Base-by-base conservation (phyloP, 352 stramenopile genomes). In the Peronospora tabacina region DNA sequence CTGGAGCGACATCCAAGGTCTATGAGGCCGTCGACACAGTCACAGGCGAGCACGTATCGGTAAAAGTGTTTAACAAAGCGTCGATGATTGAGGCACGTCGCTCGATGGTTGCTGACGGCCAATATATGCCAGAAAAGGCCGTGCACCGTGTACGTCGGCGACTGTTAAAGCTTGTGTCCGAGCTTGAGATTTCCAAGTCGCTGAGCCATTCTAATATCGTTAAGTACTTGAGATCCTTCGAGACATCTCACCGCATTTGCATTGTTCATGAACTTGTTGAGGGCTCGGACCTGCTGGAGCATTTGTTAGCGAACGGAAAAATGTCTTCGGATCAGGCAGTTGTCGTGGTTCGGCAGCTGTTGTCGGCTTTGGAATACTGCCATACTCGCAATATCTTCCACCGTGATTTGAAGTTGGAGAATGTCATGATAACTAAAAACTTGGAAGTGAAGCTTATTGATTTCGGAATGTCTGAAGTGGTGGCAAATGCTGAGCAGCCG, bases 321-420 rank as follows among this genome's bases (percentile, higher is more conserved):
- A 88, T 90, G 78, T 39, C 66, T 7, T 78, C 91, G 32, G 24
- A 63, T n/a, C 49, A 73, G 15, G 80, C 69, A 4, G 63, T 70
- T 35, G 49, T 66, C 15, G 72, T 89, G 9, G 84, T 87, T 41
- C 39, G 49, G 10, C 86, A 97, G 72, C 83, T 98, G 66, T 72
- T 97, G 36, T 89, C 79, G n/a, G 83, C 87, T 26, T 68, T 98
- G n/a, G 70, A 86, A 35, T 96, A 97, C 59, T 94, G 95, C 55
- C 90, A 97, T 61, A 76, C 70, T 2, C 59, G 73, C 43, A 76
- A 91, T 56, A 85, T 98, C 44, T 96, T 88, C 60, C 93, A 98
- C 69, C 87, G 93, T 39, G 93, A 98, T 60, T 70, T 98, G 34
- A 98, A 98, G 64, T 72, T 97, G 28, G 93, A 98, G 60, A 98